Evolutionary conservation across 2,329 filamentous ascomycete species (phyloP).

Genomic region (Alternaria tenuissima): DNA sequence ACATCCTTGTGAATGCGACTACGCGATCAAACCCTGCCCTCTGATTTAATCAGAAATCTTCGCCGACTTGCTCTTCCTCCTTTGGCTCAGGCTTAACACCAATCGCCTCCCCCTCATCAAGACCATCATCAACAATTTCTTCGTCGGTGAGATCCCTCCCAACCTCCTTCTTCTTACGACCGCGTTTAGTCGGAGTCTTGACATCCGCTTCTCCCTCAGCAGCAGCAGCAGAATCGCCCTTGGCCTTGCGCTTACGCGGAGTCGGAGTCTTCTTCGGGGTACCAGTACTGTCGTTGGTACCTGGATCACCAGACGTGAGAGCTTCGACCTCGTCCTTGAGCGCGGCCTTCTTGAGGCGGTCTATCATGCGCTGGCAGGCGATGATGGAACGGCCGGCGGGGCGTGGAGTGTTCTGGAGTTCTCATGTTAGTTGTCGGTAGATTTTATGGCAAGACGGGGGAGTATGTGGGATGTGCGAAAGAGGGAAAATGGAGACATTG

Average conservation of each 20-base stretch:
- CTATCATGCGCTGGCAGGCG: conserved; percentile 32
- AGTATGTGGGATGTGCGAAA: background rate
- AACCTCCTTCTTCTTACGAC: conserved; percentile 12
- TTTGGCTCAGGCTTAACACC: conserved; percentile 9
- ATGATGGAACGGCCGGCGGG: conserved; percentile 25
- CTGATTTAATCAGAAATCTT: background rate
- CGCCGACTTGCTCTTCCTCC: background rate
- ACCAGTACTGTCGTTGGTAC: background rate
- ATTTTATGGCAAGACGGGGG: background rate
- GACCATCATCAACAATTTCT: background rate
- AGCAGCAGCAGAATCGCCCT: conserved; percentile 3
- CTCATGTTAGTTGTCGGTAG: too few relatives aligned
- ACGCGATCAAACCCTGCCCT: background rate
- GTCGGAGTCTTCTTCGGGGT: conserved; percentile 19
- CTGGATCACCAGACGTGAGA: conserved; percentile 17
- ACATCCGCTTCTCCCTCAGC: background rate
- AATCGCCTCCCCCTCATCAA: conserved; percentile 6
- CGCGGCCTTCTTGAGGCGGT: conserved; percentile 27
- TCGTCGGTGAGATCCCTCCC: background rate
- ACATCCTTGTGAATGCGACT: background rate
- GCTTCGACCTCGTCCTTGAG: conserved; percentile 27
- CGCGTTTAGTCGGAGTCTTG: conserved; percentile 10
- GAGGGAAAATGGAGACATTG: background rate
- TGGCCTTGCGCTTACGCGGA: conserved; percentile 30
- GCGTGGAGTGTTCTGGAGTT: conserved; percentile 22